Evolutionary conservation across 1,284 basidiomycete species (phyloP), one percentile per base, ranked within the genome.

Genomic region (Austropuccinia psidii): DNA sequence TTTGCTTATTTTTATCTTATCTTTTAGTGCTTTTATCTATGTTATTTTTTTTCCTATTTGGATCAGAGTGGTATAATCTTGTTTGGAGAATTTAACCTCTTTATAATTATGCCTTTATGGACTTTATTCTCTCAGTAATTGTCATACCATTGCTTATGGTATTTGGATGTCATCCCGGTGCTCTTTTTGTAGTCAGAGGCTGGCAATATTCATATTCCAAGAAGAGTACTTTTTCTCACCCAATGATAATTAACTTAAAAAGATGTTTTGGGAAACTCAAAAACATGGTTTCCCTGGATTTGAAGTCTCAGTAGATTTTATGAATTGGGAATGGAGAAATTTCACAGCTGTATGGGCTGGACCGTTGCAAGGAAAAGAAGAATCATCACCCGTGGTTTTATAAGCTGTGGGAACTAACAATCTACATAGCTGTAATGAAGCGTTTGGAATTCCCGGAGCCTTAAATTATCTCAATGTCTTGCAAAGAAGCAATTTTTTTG

Each of bases 361-460:
- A 1, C 62, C 47, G 15, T 66, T 5, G 24, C 47, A 41, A 1
- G 62, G 62, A 1, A 66, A 66, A 52, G 62, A 66, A n/a, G 49
- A 52, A 15, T 41, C 33, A 15, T 50, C 65, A 13, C 39, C 65
- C 4, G 15, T 68, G 13, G 21, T 68, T 4, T 27, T 68, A 4
- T 55, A 65, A 35, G 50, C 58, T 21, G 41, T 62, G 8, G 69
- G 57, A 39, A 72, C n/a, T 4, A 65, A 65, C 27, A n/a, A 61
- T n/a, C 33, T n/a, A 49, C 52, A 47, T 29, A 50, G 61, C 43
- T 61, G 55, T 54, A 31, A 64, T 35, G 27, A 21, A 17, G 50
- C 9, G 13, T 58, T 58, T 58, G 55, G 55, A 29, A 35, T 41
- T 1, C 65, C 65, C 15, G 65, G 69, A 31, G 49, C 69, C 4